Evolutionary conservation across 2,329 filamentous ascomycete genomes (phyloP).

Genomic region (Colletotrichum magnum): DNA sequence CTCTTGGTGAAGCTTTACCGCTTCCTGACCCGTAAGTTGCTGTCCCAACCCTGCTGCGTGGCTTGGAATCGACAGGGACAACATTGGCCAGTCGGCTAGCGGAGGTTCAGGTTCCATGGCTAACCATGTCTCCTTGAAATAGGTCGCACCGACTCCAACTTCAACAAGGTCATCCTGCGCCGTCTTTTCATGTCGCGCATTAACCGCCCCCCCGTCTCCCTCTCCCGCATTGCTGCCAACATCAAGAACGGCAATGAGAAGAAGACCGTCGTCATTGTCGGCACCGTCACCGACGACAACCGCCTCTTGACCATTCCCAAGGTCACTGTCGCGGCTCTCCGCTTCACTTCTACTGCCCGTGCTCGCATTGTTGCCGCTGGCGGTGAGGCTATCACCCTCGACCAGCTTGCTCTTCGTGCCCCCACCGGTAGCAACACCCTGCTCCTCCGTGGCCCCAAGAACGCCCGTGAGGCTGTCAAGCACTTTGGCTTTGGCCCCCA

Average conservation of each 20-base stretch:
- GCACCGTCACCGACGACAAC: slow-evolving; percentile 98
- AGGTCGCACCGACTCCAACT: slow-evolving; percentile 96
- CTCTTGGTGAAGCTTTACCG: slow-evolving; percentile 98
- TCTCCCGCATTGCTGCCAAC: slow-evolving; percentile 88
- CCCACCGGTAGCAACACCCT: slow-evolving; percentile 98
- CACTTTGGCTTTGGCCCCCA: slow-evolving; percentile 99
- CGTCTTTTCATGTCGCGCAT: slow-evolving; percentile 99
- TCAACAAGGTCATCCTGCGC: slow-evolving; percentile 99
- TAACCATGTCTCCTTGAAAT: slow-evolving; percentile 26
- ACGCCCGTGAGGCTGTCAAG: slow-evolving; percentile 96
- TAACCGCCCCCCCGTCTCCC: slow-evolving; percentile 95
- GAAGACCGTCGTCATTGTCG: slow-evolving; percentile 94
- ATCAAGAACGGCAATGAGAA: slow-evolving; percentile 75
- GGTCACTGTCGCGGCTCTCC: slow-evolving; percentile 92
- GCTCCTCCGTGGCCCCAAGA: slow-evolving; percentile 98
- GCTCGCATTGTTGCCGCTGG: slow-evolving; percentile 94
- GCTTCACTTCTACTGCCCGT: slow-evolving; percentile 96
- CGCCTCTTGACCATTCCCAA: slow-evolving; percentile 92
- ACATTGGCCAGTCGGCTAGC: too few relatives aligned
- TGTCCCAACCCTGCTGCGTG: background rate
- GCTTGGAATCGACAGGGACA: too few relatives aligned
- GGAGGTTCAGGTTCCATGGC: background rate
- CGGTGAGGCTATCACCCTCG: slow-evolving; percentile 94
- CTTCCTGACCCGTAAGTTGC: slow-evolving; percentile 90
- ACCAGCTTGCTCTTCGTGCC: slow-evolving; percentile 95